Base-by-base conservation (phyloP, 139 green algal species). In the Tetraselmis striata region DNA sequence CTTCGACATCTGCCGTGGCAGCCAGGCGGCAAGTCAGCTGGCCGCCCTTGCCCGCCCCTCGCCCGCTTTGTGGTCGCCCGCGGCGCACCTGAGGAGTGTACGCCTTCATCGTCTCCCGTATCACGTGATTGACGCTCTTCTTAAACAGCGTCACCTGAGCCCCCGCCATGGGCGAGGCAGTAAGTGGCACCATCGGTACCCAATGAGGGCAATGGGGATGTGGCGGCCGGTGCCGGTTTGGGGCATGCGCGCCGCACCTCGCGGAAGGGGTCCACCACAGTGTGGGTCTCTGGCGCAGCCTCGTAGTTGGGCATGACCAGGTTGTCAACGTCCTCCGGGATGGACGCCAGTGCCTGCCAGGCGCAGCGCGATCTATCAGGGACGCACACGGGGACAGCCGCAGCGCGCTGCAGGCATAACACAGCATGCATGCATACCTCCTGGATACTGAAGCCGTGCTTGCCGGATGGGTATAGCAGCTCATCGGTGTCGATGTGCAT, bases 271-370 rank as follows among this genome's bases (percentile, higher is more conserved):
- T 95, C 87, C 18, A 29, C 75, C 27, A 96, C 85, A 59, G 92
- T 83, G 23, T 90, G 87, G 2, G 81, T 77, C 83, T 95, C 91
- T 22, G 91, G 84, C 80, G 93, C 77, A 23, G 86, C 88, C 83
- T 94, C 93, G 30, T 97, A 96, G 85, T 97, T 97, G 79, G 93
- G 92, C 79, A 97, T 95, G 0, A 97, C 87, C 0, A 97, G 78
- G 0, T 84, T 88, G 87, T 97, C 93, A n/a, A 97, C 89, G 31
- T 89, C 78, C 1, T 30, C 26, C 0, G 79, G 79, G 25, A 89
- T 80, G 0, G 29, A 22, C 2, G 59, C 80, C 67, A 93, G 75
- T 28, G 91, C 79, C 31, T 86, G 76, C 83, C n/a, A n/a, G n/a
- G n/a, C n/a, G n/a, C n/a, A n/a, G n/a, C n/a, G n/a, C n/a, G n/a